These are phyloP conservation scores for Odontarrhena argentea DNA, from an alignment of 345 rosid genomes.

Conservation along the genomic window DNA sequence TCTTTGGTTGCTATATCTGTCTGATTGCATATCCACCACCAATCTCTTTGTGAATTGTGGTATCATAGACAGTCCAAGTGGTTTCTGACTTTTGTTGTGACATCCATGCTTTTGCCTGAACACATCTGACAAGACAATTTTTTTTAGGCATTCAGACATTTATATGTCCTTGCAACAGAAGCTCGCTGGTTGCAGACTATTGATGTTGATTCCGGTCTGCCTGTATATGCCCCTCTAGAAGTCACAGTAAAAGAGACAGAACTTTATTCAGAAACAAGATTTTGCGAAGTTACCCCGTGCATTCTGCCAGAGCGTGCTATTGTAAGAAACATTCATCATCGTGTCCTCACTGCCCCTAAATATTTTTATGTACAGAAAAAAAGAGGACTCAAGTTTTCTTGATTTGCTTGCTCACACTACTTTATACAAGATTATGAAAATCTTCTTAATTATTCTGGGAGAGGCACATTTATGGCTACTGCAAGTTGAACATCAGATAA, in stretches of 20 bases:
- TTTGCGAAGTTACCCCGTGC: constrained; percentile 88
- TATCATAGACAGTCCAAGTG: constrained; percentile 24
- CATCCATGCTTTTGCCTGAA: constrained; percentile 22
- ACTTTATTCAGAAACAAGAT: constrained; percentile 84
- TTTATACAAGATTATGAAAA: constrained; percentile 3
- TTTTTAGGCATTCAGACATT: constrained; percentile 92
- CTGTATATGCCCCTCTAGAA: constrained; percentile 93
- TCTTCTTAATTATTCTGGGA: constrained; percentile 1
- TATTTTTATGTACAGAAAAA: constrained; percentile 11
- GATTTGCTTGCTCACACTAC: constrained; percentile 17
- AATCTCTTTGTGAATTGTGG: constrained; percentile 26
- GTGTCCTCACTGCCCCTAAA: constrained; percentile 22
- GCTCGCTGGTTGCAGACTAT: constrained; percentile 97
- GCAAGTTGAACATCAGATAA: constrained; percentile 9
- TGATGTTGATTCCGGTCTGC: constrained; percentile 94
- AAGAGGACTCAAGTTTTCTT: neutral
- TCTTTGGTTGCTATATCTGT: constrained; percentile 23
- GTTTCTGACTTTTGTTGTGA: constrained; percentile 28
- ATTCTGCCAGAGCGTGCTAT: constrained; percentile 91
- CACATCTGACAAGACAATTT: constrained; percentile 23
- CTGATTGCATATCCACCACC: constrained; percentile 14
- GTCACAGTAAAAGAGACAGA: constrained; percentile 79
- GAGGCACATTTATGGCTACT: constrained; percentile 17
- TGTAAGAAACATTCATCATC: constrained; percentile 56
- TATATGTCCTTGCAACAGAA: constrained; percentile 92